phyloP scores from a whole-genome alignment of 2,329 filamentous ascomycete genomes.

The Diplodia corticola region DNA sequence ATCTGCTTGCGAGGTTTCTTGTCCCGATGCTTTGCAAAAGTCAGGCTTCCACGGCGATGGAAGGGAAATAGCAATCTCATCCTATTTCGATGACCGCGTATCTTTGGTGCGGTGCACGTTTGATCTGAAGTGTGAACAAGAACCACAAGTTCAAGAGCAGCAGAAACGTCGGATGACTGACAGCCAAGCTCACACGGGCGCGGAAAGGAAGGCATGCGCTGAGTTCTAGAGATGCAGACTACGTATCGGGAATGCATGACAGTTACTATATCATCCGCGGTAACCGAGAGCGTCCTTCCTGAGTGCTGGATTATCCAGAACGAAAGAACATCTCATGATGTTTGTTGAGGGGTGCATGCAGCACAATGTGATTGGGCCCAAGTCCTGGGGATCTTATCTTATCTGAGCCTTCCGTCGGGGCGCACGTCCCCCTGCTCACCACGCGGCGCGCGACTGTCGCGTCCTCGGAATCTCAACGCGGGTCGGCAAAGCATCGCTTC shows the following conservation, averaged over 20 bases:
- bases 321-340: neutral
- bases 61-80: conserved; percentile 21
- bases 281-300: neutral
- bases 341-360: neutral
- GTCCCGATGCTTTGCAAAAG: conserved; percentile 13
- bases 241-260: neutral
- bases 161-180: neutral
- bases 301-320: neutral
- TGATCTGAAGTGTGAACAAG: neutral
- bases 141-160: neutral
- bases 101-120: conserved; percentile 10
- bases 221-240: neutral
- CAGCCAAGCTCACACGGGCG: neutral
- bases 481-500: neutral
- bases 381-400: conserved; percentile 15
- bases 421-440: neutral
- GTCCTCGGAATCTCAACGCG: conserved; percentile 1
- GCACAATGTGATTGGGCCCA: neutral
- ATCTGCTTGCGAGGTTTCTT: conserved; percentile 17
- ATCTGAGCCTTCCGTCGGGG: neutral
- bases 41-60: conserved; percentile 18
- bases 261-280: neutral
- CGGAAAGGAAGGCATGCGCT: neutral
- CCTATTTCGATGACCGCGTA: conserved; percentile 18
- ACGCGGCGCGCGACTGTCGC: conserved; percentile 11